phyloP scores from a whole-genome alignment of 441 rosid species.

The Croton setiger region DNA sequence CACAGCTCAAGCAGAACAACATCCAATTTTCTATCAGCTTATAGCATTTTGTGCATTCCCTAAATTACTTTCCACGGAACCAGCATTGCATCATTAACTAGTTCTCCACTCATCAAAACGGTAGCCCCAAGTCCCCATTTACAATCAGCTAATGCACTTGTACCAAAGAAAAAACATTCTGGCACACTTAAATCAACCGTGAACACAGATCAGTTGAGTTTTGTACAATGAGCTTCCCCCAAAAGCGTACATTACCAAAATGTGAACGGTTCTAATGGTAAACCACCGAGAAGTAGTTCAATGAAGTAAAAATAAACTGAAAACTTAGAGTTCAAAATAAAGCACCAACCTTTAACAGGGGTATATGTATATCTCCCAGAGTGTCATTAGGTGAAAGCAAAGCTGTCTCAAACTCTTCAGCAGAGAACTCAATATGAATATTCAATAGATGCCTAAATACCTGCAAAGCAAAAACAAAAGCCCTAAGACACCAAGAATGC shows the following conservation, averaged over 20 bases:
- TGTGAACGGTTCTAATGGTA: neutral
- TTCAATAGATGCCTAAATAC: conserved; percentile 87
- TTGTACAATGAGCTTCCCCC: conserved; percentile 8
- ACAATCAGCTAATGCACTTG: conserved; percentile 10
- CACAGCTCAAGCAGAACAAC: neutral
- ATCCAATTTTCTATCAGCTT: neutral
- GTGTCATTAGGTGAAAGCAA: conserved; percentile 82
- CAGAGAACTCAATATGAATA: conserved; percentile 80
- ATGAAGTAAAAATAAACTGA: conserved; percentile 7
- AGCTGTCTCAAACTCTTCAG: conserved; percentile 96
- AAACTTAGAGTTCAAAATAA: conserved; percentile 12
- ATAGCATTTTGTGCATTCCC: no score
- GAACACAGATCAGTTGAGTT: neutral
- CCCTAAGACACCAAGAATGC: conserved; percentile 9
- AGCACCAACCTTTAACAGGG: conserved; percentile 79
- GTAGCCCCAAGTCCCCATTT: conserved; percentile 4
- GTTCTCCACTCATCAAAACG: conserved; percentile 4
- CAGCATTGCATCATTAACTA: neutral
- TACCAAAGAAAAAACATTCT: conserved; percentile 17
- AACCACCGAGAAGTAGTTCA: conserved; percentile 1
- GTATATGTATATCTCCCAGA: conserved; percentile 87
- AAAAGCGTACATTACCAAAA: conserved; percentile 17
- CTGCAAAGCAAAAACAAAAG: conserved; percentile 34
- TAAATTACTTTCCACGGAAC: neutral
- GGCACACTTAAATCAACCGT: neutral